Percentiles rank a stretch among this genome's conserved stretches.
Evolutionary conservation across 306 rosid genomes (phyloP).

Genomic region (Begonia loranthoides): DNA sequence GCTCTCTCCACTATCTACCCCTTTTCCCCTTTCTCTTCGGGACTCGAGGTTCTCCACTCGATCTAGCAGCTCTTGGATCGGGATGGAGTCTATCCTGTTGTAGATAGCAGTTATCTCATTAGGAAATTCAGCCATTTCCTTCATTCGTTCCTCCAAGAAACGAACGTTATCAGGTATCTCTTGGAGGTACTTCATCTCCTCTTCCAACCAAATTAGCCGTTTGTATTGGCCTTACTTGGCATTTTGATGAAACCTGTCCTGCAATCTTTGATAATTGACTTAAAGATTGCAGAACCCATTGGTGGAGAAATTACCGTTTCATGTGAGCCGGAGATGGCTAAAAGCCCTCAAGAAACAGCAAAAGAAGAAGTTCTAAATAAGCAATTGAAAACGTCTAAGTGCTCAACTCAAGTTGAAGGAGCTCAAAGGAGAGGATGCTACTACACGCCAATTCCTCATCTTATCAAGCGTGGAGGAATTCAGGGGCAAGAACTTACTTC

Average conservation of each 20-base stretch:
- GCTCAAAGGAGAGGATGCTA: slow-evolving; percentile 58
- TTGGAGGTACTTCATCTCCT: no score
- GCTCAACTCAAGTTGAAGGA: slow-evolving; percentile 31
- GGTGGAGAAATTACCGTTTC: slow-evolving; percentile 82
- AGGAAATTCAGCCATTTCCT: no score
- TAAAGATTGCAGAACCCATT: slow-evolving; percentile 49
- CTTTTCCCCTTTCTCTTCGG: no score
- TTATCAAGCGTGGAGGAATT: slow-evolving; percentile 57
- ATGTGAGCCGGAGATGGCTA: slow-evolving; percentile 33
- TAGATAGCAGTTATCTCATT: no score
- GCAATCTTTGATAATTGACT: slow-evolving; percentile 12
- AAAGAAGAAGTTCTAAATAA: slow-evolving; percentile 55
- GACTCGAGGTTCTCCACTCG: no score
- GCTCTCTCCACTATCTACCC: no score
- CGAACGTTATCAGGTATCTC: no score
- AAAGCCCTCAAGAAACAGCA: slow-evolving; percentile 28
- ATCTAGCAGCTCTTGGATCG: no score
- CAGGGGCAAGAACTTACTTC: slow-evolving; percentile 71
- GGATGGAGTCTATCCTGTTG: no score
- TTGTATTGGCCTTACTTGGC: no score
- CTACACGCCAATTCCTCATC: slow-evolving; percentile 67
- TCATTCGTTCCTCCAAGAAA: slow-evolving; percentile 14
- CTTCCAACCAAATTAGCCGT: no score
- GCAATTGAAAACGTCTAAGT: slow-evolving; percentile 42
- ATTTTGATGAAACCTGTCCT: not conserved